Base-by-base conservation (phyloP, 768 basidiomycete genomes). In the Antrodiella citrinella region DNA sequence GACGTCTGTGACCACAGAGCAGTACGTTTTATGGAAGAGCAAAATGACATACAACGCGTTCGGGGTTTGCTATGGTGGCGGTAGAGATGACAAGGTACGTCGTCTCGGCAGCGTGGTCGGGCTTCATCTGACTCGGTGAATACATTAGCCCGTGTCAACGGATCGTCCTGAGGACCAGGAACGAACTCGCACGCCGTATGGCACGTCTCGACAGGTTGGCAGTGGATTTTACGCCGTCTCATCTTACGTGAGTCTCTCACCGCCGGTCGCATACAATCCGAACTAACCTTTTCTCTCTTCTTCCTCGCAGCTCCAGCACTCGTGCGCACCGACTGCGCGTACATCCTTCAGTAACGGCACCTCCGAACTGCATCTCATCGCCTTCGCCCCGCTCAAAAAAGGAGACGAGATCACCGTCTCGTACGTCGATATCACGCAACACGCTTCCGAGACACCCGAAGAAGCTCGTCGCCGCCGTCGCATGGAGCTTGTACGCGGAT, bases 361-460 rank as follows among this genome's bases (percentile, higher is more conserved):
- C 19, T 71, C 84, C 15, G 78, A 88, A 57, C 71, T 92, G 30
- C 75, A 78, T 52, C 76, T 91, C 57, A 65, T 88, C 53, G 87
- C 89, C 42, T 76, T 66, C 50, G 72, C 72, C 26, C 73, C 81
- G 44, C 69, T 91, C 59, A 82, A 85, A 61, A 76, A 77, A 57
- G 90, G 90, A 40, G 87, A 91, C 40, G 77, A 84, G 58, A 68
- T 92, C 45, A 82, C 82, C 22, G 73, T 91, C 48, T 80, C 90
- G 1, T 92, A 77, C 58, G 84, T 89, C 46, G 85, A 90, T 55
- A 78, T 83, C 55, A 67, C 68, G 0, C 77, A 78, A 59, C 77
- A 71, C 51, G 61, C 70, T 1, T 77, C 60, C 22, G 86, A 88
- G 66, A 71, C 72, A 26, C 54, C 62, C 9, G 62, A 67, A 2